These are phyloP conservation scores for Trichoderma semiorbis DNA, from an alignment of 2,329 filamentous ascomycete species.

Conservation along the genomic window DNA sequence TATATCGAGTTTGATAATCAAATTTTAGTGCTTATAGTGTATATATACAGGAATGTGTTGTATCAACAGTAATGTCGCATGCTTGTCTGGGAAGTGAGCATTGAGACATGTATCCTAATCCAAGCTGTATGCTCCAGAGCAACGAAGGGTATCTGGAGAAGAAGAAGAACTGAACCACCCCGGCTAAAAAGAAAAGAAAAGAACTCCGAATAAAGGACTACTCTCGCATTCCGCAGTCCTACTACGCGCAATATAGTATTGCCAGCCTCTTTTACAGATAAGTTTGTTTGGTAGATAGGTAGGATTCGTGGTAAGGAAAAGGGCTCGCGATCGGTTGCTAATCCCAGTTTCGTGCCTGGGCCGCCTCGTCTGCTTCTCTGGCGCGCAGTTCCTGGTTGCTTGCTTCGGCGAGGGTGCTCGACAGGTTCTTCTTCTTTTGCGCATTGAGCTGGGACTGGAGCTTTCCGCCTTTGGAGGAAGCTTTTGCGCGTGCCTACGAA, in stretches of 20 bases:
- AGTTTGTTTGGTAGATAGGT: neutral
- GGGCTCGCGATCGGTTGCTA: slow-evolving; percentile 19
- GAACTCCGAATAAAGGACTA: neutral
- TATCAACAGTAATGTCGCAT: neutral
- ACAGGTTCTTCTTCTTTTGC: slow-evolving; percentile 71
- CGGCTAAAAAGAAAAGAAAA: neutral
- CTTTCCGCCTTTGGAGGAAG: slow-evolving; percentile 58
- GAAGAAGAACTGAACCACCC: neutral
- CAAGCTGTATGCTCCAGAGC: neutral
- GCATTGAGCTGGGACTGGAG: slow-evolving; percentile 66
- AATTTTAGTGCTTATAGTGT: neutral
- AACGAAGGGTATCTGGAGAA: neutral
- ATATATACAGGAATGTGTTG: neutral
- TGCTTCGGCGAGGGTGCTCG: slow-evolving; percentile 62
- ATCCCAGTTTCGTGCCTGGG: slow-evolving; percentile 35
- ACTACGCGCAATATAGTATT: neutral
- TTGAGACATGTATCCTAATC: neutral
- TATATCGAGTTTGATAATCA: neutral
- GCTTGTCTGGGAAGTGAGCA: neutral
- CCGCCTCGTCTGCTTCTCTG: slow-evolving; percentile 64
- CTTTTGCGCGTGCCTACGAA: slow-evolving; percentile 59
- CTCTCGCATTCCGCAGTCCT: neutral
- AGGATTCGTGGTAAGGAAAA: neutral
- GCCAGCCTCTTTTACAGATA: neutral
- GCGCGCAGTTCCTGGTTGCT: slow-evolving; percentile 63